Base-by-base conservation (phyloP, 1,139 yeast genomes). In the Saccharomyces hybrid region DNA sequence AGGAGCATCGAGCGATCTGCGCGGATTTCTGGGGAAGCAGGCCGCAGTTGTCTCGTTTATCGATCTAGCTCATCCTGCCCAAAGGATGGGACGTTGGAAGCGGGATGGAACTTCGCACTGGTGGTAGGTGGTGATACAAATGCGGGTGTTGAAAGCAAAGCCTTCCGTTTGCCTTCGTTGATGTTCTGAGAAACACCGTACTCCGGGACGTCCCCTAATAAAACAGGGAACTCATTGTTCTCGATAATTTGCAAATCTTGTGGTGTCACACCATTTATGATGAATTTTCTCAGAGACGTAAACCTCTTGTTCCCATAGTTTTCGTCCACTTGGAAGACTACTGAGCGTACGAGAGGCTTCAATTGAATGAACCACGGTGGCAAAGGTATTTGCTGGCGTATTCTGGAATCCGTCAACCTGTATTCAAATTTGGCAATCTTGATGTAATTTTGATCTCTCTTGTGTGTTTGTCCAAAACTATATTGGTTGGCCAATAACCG, bases 271-370 rank as follows among this genome's bases (percentile, higher is more conserved):
- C 73, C 76, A 52, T 71, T 68, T 3, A 73, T 56, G 6, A 65
- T 58, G 49, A 72, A 69, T 54, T 72, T 72, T 52, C 68, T 65
- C 14, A 73, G 42, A 16, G 73, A 63, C 1, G 72, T 70, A 52
- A 63, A 73, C 20, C 67, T 60, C 7, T 59, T 56, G 52, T 71
- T 70, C 4, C 76, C 76, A 51, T 72, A 66, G 51, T 72, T 73
- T 8, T 63, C 67, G 20, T 65, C 62, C 2, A 69, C 60, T 25
- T 61, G 61, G 27, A 72, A 61, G 1, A 69, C 59, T 1, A 73
- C 53, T 0, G 72, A 64, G 23, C 68, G 68, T 5, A 71, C 62
- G 27, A 70, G 56, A 5, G 66, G 63, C 47, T 65, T 63, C 34
- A 56, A 52, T 50, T 64, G 63, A 31, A 70, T 68, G 41, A 70